Base-by-base conservation (phyloP, 306 rosid species). In the Ceratonia siliqua region DNA sequence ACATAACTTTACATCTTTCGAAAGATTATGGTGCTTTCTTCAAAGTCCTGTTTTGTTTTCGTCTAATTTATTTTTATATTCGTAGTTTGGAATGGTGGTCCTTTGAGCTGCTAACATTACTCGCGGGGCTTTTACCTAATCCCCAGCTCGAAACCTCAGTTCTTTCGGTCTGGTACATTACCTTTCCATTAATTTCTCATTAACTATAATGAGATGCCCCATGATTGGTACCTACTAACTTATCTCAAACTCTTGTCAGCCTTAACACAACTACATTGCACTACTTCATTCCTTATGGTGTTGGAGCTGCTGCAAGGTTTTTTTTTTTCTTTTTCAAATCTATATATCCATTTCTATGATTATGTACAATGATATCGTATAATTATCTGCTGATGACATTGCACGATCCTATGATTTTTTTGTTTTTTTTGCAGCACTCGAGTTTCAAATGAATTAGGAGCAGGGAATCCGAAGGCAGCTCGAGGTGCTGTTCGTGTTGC, bases 51-150 rank as follows among this genome's bases (percentile, higher is more conserved):
- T 33, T 42, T 3, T 74, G 3, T 24, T 70, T 28, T 35, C 28
- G 9, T 18, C 61, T 38, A 58, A 59, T 46, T n/a, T 18, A 11
- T 24, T 43, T 48, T 72, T 33, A 62, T 73, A 22, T 52, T 68
- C 13, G 4, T 28, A 90, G 96, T 72, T 81, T 90, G 62, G 91
- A 91, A 73, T 85, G 87, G 90, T 85, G 90, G 91, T 82, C 96
- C 15, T 91, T 73, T 70, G 97, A 91, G 78, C 65, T 91, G 11
- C 85, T 91, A 32, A 54, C 80, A 21, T 62, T 89, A 13, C 82
- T 91, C 12, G 88, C 89, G 2, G 94, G 97, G 12, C 73, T 85
- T 52, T 41, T 91, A 20, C 88, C 94, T 42, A 79, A 85, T 77
- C 80, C 97, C 0, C 62, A 74, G n/a, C 75, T 89, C 2, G 88